These are phyloP conservation scores for Calonectria honghensis DNA, from an alignment of 2,329 filamentous ascomycete species.

Conservation along the genomic window DNA sequence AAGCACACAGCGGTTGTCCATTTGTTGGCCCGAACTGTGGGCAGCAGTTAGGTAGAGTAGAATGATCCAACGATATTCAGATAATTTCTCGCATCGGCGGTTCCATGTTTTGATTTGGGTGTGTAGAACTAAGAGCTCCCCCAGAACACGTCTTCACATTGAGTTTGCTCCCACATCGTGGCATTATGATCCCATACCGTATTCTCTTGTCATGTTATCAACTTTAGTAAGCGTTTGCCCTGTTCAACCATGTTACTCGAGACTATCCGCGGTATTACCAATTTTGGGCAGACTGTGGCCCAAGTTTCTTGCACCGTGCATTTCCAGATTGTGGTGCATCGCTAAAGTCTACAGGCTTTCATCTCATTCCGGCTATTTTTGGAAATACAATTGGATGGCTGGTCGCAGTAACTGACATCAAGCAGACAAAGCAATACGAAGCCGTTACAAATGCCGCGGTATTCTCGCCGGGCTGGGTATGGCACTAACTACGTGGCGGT, in stretches of 20 bases:
- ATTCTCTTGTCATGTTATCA: too few species aligned
- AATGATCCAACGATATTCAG: too few species aligned
- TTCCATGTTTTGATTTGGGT: too few species aligned
- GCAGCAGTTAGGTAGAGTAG: too few species aligned
- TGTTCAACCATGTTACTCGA: background rate
- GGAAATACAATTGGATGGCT: background rate
- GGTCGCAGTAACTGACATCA: background rate
- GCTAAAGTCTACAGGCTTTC: background rate
- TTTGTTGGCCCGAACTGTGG: too few species aligned
- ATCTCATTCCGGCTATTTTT: background rate
- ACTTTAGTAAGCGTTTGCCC: background rate
- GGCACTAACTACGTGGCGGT: background rate
- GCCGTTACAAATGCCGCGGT: background rate
- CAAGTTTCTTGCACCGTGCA: background rate
- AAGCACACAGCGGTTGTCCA: too few species aligned
- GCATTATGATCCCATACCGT: background rate
- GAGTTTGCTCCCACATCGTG: background rate
- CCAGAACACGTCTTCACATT: too few species aligned
- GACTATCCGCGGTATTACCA: background rate
- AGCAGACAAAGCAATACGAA: background rate
- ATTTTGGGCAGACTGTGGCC: background rate
- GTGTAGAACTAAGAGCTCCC: too few species aligned
- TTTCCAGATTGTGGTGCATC: background rate
- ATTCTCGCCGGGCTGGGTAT: background rate
- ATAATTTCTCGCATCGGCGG: too few species aligned